These are phyloP conservation scores for Boechera divaricarpa DNA, from an alignment of 345 rosid species.

Conservation along the genomic window DNA sequence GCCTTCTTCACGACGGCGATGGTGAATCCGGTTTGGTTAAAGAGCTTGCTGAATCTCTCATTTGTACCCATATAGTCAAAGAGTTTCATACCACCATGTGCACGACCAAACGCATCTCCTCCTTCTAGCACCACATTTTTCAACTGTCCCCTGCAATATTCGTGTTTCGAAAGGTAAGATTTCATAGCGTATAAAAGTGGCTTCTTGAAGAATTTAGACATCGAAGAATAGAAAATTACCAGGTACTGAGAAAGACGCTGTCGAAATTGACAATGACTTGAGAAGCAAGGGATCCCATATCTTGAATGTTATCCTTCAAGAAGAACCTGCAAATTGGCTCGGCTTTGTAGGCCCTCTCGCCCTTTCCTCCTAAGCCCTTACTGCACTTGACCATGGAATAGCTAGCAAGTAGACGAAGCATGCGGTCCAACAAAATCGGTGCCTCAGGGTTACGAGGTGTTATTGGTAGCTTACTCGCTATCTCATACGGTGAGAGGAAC, in stretches of 20 bases:
- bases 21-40: constrained; percentile 56
- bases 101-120: constrained; percentile 69
- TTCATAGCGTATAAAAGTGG: no score
- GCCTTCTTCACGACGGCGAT: constrained; percentile 57
- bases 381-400: constrained; percentile 47
- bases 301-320: constrained; percentile 40
- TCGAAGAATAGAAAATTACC: constrained; percentile 37
- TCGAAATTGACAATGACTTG: constrained; percentile 50
- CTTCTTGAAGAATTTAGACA: neutral
- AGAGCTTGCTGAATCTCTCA: constrained; percentile 51
- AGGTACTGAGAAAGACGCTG: constrained; percentile 50
- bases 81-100: constrained; percentile 55
- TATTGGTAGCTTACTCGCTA: constrained; percentile 49
- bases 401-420: constrained; percentile 59
- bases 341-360: constrained; percentile 47
- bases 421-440: constrained; percentile 50
- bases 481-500: constrained; percentile 52
- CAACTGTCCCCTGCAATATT: constrained; percentile 46
- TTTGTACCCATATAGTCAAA: constrained; percentile 56
- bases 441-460: constrained; percentile 52
- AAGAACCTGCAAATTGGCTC: constrained; percentile 57
- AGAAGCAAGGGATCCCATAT: constrained; percentile 51
- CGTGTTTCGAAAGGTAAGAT: neutral
- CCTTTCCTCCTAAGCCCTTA: neutral
- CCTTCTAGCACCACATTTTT: constrained; percentile 61